These are phyloP conservation scores for Arthrobotrys megalospora DNA, from an alignment of 2,329 filamentous ascomycete genomes.

Conservation along the genomic window DNA sequence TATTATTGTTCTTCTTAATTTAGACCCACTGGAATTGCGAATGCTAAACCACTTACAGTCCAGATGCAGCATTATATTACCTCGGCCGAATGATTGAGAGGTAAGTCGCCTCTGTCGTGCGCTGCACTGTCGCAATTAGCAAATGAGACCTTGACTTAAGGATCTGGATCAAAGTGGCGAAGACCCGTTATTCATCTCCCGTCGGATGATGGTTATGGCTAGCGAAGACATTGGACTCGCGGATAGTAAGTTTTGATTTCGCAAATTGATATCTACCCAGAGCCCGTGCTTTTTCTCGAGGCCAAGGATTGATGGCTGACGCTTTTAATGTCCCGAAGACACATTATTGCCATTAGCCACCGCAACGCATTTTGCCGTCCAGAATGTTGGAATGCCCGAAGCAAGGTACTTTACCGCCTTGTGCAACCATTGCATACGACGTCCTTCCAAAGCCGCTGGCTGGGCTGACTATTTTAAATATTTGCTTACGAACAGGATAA, in stretches of 20 bases:
- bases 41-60: conserved; percentile 59
- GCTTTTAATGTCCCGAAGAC: conserved; percentile 71
- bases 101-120: conserved; percentile 3
- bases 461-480: conserved; percentile 17
- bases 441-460: background rate
- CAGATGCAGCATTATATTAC: conserved; percentile 93
- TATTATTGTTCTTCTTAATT: background rate
- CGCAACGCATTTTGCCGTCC: conserved; percentile 85
- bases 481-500: conserved; percentile 48
- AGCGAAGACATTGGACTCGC: conserved; percentile 77
- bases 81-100: conserved; percentile 85
- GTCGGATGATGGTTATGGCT: conserved; percentile 93
- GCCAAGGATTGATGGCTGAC: conserved; percentile 73
- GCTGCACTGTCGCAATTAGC: background rate
- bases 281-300: background rate
- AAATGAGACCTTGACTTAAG: conserved; percentile 21
- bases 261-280: conserved; percentile 4
- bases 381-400: conserved; percentile 96
- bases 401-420: conserved; percentile 76
- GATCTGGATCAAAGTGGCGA: conserved; percentile 80
- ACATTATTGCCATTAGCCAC: conserved; percentile 86
- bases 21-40: conserved; percentile 2
- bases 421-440: conserved; percentile 38
- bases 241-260: conserved; percentile 35
- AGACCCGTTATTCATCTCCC: conserved; percentile 91